A percentile compares a stretch with the other conserved stretches of the same genome.
phyloP scores from a whole-genome alignment of 306 rosid species.

The Ormosia emarginata region DNA sequence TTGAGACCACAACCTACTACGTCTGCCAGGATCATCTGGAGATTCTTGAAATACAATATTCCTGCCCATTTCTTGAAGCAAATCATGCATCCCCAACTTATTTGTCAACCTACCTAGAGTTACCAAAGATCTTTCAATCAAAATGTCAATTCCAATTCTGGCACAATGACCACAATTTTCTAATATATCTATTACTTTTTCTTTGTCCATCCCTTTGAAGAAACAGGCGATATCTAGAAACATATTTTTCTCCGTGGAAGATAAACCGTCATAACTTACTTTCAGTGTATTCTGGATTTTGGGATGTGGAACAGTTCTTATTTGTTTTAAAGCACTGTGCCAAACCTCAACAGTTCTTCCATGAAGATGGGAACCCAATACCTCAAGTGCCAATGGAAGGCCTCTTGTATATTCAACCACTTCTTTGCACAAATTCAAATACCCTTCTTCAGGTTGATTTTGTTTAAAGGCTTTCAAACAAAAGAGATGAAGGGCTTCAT shows the following conservation, averaged over 20 bases:
- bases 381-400: conserved; percentile 40
- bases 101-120: neutral
- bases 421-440: conserved; percentile 19
- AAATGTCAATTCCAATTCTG: conserved; percentile 24
- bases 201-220: conserved; percentile 35
- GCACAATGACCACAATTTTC: conserved; percentile 25
- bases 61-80: conserved; percentile 39
- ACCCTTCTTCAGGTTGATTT: conserved; percentile 10
- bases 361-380: conserved; percentile 25
- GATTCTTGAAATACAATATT: conserved; percentile 30
- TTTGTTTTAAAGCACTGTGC: conserved; percentile 22
- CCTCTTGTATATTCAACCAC: conserved; percentile 22
- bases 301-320: neutral
- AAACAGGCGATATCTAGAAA: conserved; percentile 41
- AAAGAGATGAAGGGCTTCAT: conserved; percentile 28
- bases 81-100: conserved; percentile 35
- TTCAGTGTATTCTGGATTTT: conserved; percentile 13
- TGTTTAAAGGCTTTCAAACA: conserved; percentile 30
- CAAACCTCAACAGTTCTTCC: conserved; percentile 23
- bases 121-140: conserved; percentile 40
- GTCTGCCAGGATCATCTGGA: conserved; percentile 29
- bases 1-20: conserved; percentile 37
- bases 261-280: conserved; percentile 35
- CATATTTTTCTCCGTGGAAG: conserved; percentile 16
- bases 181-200: conserved; percentile 13